phyloP scores from a whole-genome alignment of 192 early-diverging fungal species.

The Bifiguratus adelaidae region DNA sequence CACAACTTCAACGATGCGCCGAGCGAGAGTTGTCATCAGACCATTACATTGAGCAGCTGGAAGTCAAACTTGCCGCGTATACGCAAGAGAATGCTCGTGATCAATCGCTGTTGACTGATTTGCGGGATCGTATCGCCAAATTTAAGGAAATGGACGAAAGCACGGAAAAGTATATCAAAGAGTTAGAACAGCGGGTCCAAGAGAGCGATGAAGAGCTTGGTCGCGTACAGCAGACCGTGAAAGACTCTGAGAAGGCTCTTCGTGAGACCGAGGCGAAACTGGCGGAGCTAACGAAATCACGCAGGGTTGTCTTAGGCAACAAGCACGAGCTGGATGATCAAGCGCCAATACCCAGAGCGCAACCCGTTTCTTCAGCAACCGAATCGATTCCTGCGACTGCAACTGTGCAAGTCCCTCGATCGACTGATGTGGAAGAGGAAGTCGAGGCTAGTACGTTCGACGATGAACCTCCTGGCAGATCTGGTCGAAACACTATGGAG shows the following conservation, averaged over 20 bases:
- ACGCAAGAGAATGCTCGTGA: constrained; percentile 18
- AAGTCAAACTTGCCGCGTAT: constrained; percentile 15
- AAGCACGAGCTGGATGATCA: constrained; percentile 4
- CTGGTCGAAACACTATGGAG: not conserved
- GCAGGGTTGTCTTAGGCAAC: constrained; percentile 1
- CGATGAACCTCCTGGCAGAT: no score
- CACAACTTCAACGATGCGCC: constrained; percentile 22
- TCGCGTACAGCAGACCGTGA: constrained; percentile 1
- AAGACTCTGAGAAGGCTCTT: constrained; percentile 5
- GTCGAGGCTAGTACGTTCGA: not conserved
- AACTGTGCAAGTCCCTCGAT: not conserved
- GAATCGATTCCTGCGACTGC: no score
- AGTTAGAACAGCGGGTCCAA: constrained; percentile 22
- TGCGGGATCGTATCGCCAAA: constrained; percentile 30
- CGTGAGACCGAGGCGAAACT: not conserved
- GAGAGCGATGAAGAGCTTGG: constrained; percentile 9
- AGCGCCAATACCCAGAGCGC: not conserved
- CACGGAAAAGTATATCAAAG: constrained; percentile 27
- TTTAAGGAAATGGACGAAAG: constrained; percentile 39
- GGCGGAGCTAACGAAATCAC: constrained; percentile 3
- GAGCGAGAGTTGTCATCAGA: constrained; percentile 33
- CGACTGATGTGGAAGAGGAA: not conserved
- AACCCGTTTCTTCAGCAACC: no score
- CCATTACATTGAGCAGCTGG: constrained; percentile 27
- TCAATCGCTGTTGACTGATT: constrained; percentile 20